These are phyloP conservation scores for Luffa aegyptiaca DNA, from an alignment of 306 rosid genomes.

Conservation along the genomic window DNA sequence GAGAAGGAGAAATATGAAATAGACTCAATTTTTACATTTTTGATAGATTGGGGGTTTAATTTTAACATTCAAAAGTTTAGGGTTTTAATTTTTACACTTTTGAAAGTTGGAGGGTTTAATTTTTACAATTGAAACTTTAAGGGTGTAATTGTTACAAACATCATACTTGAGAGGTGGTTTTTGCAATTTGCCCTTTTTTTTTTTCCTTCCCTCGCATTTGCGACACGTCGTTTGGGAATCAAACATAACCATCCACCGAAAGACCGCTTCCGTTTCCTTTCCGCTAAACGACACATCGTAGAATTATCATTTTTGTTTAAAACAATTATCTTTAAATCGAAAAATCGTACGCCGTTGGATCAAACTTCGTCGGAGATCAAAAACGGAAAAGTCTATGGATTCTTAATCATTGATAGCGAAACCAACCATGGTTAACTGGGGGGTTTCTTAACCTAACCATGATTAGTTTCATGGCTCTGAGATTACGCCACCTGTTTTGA, in stretches of 20 bases:
- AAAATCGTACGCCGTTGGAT: not conserved
- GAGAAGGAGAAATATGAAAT: too few species aligned
- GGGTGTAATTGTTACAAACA: too few species aligned
- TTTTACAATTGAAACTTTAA: too few species aligned
- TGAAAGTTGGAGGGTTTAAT: too few species aligned
- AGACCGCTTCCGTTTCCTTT: not conserved
- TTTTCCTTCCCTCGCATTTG: not conserved
- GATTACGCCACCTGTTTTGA: not conserved
- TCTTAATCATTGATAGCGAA: constrained; percentile 6
- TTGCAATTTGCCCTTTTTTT: too few species aligned
- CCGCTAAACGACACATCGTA: not conserved
- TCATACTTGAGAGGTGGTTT: too few species aligned
- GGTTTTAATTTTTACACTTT: too few species aligned
- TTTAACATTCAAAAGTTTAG: too few species aligned
- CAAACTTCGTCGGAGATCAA: not conserved
- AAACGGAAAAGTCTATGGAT: not conserved
- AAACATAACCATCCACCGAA: not conserved
- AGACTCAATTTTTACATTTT: too few species aligned
- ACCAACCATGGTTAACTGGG: not conserved
- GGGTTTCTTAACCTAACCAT: not conserved
- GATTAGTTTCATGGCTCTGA: not conserved
- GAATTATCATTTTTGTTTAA: not conserved
- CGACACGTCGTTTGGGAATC: not conserved
- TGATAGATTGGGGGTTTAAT: too few species aligned
- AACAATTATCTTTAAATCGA: not conserved